Conservation (phyloP, 257 asterid genomes). For the Vinca minor region DNA sequence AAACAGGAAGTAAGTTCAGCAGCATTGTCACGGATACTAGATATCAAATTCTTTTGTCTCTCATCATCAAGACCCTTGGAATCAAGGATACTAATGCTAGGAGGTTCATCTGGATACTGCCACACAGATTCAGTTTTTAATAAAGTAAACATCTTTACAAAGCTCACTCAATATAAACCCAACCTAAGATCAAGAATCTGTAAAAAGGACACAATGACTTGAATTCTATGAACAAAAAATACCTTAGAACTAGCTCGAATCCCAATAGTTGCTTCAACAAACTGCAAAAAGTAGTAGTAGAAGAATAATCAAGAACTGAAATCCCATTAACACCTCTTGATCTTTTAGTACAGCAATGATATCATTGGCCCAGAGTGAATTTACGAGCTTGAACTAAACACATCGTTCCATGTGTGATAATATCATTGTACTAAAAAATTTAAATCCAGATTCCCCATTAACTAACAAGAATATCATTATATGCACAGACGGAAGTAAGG, state of each 20-base stretch:
- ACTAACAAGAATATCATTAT: not conserved
- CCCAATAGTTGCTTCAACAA: constrained; percentile 76
- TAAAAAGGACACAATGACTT: not conserved
- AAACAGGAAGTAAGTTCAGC: constrained; percentile 58
- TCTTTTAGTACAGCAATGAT: no score
- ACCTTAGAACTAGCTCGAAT: constrained; percentile 67
- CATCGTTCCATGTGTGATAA: no score
- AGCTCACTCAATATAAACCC: not conserved
- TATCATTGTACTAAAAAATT: no score
- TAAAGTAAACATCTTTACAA: not conserved
- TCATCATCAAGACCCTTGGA: constrained; percentile 85
- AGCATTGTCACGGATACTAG: constrained; percentile 49
- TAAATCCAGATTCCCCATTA: no score
- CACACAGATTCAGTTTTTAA: constrained; percentile 7
- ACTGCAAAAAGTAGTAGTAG: constrained; percentile 36
- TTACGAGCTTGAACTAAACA: no score
- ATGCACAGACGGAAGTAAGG: no score
- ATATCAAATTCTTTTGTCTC: constrained; percentile 51
- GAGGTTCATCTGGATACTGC: constrained; percentile 90
- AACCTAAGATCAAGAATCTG: not conserved
- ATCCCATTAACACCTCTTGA: not conserved
- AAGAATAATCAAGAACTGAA: not conserved
- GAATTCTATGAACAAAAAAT: not conserved
- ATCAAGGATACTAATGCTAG: constrained; percentile 52
- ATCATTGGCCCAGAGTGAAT: no score